Conservation (phyloP, 345 rosid genomes). For the Acer saccharum region DNA sequence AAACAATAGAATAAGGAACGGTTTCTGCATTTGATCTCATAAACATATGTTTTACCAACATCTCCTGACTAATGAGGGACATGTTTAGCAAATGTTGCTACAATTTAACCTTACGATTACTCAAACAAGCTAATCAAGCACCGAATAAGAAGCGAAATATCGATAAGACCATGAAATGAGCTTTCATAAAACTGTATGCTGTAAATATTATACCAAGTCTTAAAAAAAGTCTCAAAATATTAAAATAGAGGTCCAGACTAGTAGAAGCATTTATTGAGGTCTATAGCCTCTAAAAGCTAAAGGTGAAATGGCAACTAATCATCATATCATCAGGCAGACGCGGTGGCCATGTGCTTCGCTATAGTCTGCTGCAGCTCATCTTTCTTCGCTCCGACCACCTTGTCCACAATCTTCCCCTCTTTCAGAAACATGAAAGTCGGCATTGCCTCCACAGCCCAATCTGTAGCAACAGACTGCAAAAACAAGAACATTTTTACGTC, state of each 20-base stretch:
- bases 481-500: constrained; percentile 6
- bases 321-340: constrained; percentile 35
- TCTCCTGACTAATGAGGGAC: not conserved
- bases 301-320: not conserved
- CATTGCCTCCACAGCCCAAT: constrained; percentile 77
- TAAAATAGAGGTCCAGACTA: constrained; percentile 10
- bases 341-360: constrained; percentile 53
- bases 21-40: not conserved
- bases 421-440: constrained; percentile 79
- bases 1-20: not conserved
- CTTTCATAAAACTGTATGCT: not conserved
- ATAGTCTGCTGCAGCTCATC: constrained; percentile 66
- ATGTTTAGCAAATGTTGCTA: not conserved
- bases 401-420: constrained; percentile 70
- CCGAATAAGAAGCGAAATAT: not conserved
- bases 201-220: not conserved
- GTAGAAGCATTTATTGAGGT: constrained; percentile 6
- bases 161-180: not conserved
- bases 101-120: no score
- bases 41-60: not conserved
- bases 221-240: not conserved
- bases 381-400: constrained; percentile 78
- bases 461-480: constrained; percentile 60
- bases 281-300: constrained; percentile 16
- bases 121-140: not conserved